Conservation (phyloP, 768 basidiomycete genomes). For the Leccinum sublutescens region DNA sequence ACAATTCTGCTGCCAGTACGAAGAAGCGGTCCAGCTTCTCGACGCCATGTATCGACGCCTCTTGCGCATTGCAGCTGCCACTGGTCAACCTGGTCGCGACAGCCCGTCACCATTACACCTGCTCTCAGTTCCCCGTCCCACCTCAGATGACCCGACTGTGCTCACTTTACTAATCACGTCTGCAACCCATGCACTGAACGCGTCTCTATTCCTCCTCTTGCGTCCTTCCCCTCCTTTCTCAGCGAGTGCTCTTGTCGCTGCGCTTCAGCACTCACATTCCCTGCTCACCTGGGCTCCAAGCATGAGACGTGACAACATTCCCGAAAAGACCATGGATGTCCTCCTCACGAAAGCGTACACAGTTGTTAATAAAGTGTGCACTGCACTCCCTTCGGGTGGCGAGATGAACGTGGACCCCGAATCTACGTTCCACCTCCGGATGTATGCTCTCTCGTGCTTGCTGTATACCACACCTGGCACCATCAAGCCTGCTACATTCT, state of each 20-base stretch:
- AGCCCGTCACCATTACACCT: conserved; percentile 19
- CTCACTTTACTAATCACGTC: conserved; percentile 60
- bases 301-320: conserved; percentile 36
- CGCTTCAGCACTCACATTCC: conserved; percentile 33
- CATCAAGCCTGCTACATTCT: conserved; percentile 54
- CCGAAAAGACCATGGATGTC: conserved; percentile 54
- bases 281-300: conserved; percentile 55
- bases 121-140: conserved; percentile 46
- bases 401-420: conserved; percentile 11
- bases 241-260: conserved; percentile 25
- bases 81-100: not conserved
- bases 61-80: conserved; percentile 8
- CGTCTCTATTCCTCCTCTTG: conserved; percentile 33
- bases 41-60: conserved; percentile 47
- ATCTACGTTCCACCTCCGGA: conserved; percentile 38
- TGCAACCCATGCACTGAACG: conserved; percentile 52
- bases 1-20: conserved; percentile 42
- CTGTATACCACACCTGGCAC: conserved; percentile 48
- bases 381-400: conserved; percentile 31
- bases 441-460: conserved; percentile 46
- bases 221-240: conserved; percentile 20
- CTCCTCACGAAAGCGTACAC: conserved; percentile 62
- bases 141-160: conserved; percentile 32
- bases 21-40: conserved; percentile 46
- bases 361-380: conserved; percentile 38